These are phyloP conservation scores for Aspergillus clavatus DNA, from an alignment of 2,329 filamentous ascomycete genomes.

Conservation along the genomic window DNA sequence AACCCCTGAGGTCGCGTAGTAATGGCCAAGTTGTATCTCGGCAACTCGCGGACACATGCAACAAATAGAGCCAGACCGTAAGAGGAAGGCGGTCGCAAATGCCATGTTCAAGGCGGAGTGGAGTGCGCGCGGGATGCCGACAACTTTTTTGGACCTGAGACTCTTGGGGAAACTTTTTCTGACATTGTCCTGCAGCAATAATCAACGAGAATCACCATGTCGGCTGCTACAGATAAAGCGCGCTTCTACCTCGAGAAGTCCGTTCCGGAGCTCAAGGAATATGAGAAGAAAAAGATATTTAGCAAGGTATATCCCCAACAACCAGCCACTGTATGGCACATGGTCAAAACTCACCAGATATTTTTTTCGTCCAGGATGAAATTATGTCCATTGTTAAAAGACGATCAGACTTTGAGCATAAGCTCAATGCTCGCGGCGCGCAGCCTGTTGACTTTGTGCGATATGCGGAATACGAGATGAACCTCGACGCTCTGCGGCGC, in stretches of 20 bases:
- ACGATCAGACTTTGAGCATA: conserved; percentile 89
- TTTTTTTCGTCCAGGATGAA: conserved; percentile 62
- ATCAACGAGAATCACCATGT: conserved; percentile 51
- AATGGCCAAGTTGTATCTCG: conserved; percentile 13
- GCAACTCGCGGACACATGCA: conserved; percentile 7
- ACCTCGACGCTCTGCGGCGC: conserved; percentile 65
- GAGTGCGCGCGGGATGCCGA: conserved; percentile 29
- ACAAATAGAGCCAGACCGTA: conserved; percentile 11
- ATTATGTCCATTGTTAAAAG: conserved; percentile 84
- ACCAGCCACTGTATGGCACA: neutral
- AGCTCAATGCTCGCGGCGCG: conserved; percentile 74
- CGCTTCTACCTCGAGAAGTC: conserved; percentile 91
- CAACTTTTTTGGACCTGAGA: conserved; percentile 26
- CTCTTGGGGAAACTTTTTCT: neutral
- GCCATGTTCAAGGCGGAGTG: conserved; percentile 16
- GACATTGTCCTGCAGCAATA: neutral
- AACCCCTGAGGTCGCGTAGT: conserved; percentile 24
- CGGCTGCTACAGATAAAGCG: conserved; percentile 84
- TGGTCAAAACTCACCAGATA: conserved; percentile 9
- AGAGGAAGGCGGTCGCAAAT: conserved; percentile 13
- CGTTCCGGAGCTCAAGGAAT: conserved; percentile 87
- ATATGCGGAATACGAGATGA: conserved; percentile 71
- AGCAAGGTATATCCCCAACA: conserved; percentile 54
- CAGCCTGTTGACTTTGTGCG: conserved; percentile 73
- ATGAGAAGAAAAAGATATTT: conserved; percentile 89